phyloP scores from a whole-genome alignment of 2,329 filamentous ascomycete species.

The Gliomastix tumulicola region DNA sequence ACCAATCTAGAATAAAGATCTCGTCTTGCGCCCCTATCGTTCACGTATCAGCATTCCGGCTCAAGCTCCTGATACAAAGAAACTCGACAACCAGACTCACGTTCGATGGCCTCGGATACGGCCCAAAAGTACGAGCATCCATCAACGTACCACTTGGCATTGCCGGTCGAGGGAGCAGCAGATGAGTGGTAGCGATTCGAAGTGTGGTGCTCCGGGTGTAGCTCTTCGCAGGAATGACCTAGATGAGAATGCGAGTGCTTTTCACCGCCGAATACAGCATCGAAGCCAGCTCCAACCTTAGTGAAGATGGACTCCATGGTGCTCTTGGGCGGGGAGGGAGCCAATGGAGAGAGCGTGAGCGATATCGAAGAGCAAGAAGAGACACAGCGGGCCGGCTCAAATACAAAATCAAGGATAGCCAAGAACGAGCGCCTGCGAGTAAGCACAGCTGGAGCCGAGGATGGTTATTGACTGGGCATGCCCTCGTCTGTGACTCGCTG shows the following conservation, averaged over 20 bases:
- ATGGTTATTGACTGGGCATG: no score
- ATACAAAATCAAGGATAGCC: no score
- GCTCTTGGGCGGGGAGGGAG: not conserved
- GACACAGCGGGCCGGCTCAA: no score
- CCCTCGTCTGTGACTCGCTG: no score
- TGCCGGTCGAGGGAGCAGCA: constrained; percentile 63
- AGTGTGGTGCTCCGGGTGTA: constrained; percentile 32
- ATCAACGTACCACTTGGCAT: constrained; percentile 85
- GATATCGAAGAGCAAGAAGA: not conserved
- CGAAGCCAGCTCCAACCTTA: constrained; percentile 34
- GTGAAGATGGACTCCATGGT: constrained; percentile 27
- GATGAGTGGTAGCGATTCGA: constrained; percentile 60
- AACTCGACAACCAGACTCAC: no score
- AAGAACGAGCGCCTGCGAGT: no score
- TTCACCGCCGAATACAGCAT: constrained; percentile 29
- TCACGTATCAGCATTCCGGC: no score
- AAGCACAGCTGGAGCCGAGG: no score
- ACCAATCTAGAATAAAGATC: constrained; percentile 87
- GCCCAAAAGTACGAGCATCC: constrained; percentile 82
- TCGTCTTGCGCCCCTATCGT: constrained; percentile 63
- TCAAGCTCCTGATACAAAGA: no score
- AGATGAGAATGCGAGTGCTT: constrained; percentile 36
- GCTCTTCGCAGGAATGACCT: constrained; percentile 29
- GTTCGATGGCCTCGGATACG: constrained; percentile 70
- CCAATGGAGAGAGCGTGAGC: not conserved